These are phyloP conservation scores for Suillus alpinus DNA, from an alignment of 768 basidiomycete genomes.

Conservation along the genomic window DNA sequence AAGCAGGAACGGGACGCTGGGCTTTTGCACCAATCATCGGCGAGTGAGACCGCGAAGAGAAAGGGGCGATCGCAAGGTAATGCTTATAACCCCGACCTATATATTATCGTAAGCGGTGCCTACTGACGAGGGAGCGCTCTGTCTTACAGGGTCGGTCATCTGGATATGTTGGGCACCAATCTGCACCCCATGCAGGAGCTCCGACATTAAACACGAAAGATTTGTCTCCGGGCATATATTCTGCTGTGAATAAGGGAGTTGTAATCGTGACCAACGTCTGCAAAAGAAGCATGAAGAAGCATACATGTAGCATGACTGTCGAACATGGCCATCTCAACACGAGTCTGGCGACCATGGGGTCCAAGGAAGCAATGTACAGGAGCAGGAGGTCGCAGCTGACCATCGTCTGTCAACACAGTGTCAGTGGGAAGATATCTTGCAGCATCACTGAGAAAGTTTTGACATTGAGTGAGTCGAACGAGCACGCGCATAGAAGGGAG, in stretches of 20 bases:
- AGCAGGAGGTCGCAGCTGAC: slow-evolving; percentile 48
- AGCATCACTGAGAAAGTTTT: slow-evolving; percentile 43
- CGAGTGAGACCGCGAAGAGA: slow-evolving; percentile 61
- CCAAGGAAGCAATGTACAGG: slow-evolving; percentile 64
- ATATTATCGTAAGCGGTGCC: neutral
- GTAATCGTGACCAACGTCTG: neutral
- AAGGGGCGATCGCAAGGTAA: slow-evolving; percentile 81
- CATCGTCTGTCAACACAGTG: slow-evolving; percentile 46
- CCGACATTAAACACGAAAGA: slow-evolving; percentile 83
- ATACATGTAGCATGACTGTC: slow-evolving; percentile 57
- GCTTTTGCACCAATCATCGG: slow-evolving; percentile 65
- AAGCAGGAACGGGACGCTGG: slow-evolving; percentile 53
- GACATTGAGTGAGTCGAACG: neutral
- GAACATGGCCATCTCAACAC: slow-evolving; percentile 50
- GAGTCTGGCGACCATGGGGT: slow-evolving; percentile 52
- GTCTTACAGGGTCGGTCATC: slow-evolving; percentile 52
- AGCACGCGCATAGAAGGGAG: slow-evolving; percentile 5
- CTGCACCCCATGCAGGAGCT: slow-evolving; percentile 85
- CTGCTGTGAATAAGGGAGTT: slow-evolving; percentile 40
- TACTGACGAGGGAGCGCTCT: neutral
- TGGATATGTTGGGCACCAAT: slow-evolving; percentile 86
- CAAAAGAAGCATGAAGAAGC: slow-evolving; percentile 18
- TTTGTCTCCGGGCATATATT: slow-evolving; percentile 54
- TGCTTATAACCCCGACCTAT: slow-evolving; percentile 59
- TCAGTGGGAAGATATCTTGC: slow-evolving; percentile 59